Base-by-base conservation (phyloP, 2,329 filamentous ascomycete species). In the Aspergillus candidus region DNA sequence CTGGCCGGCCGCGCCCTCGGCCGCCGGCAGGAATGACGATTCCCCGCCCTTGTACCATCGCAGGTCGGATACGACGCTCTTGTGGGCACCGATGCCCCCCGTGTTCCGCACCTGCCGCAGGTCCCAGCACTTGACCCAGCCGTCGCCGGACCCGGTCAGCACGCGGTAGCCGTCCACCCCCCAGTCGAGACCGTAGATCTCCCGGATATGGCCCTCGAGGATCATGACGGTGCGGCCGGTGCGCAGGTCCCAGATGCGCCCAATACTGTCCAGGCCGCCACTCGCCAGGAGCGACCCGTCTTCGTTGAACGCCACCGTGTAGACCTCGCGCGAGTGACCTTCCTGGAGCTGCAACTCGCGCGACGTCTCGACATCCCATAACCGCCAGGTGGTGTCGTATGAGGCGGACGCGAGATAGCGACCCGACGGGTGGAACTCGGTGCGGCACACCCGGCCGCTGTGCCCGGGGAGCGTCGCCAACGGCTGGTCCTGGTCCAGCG, bases 91-190 rank as follows among this genome's bases (percentile, higher is more conserved):
- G 17, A 98, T 85, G 13, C 86, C 87, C 11, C 88, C 91, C 0
- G 80, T 84, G 51, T 83, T 83, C 56, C 86, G 80, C 38, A 97
- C 90, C 58, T 93, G 91, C 36, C 93, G 82, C 41, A 98, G 77
- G 62, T 98, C 93, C 93, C 93, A 98, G 69, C 91, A 96, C 67
- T 96, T 97, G 59, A 95, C 83, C 79, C 93, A 97, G 13, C 91
- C 91, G 61, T 98, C 93, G 2, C 84, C 88, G 11, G 89, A 94
- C 1, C 89, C 90, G 0, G 89, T 89, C n/a, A 97, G 73, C 7
- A 97, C 80, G n/a, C 93, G 82, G 64, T 95, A 84, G 5, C 91
- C 89, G 61, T 98, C 93, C 0, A 83, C 78, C 46, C 86, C 83
- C 93, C 94, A 98, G 65, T 96, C 90, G 5, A 97, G 73, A 1